Conservation (phyloP, 2,329 filamentous ascomycete species). For the Tolypocladium guangdongense region DNA sequence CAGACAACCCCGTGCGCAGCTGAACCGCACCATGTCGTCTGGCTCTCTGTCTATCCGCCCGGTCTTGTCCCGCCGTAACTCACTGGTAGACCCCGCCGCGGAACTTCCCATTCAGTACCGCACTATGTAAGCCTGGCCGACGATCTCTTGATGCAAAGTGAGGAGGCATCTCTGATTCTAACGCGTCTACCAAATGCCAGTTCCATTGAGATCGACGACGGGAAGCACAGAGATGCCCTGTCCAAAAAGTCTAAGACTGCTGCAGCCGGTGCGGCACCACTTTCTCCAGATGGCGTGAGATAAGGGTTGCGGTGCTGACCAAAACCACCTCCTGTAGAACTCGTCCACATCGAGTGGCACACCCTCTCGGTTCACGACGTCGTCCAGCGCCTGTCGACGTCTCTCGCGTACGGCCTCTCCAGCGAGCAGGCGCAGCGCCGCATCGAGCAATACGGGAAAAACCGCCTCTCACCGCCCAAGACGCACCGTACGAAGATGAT, state of each 20-base stretch:
- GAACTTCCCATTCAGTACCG: slow-evolving; percentile 41
- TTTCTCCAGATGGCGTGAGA: too few relatives aligned
- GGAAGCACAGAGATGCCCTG: slow-evolving; percentile 30
- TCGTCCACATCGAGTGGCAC: slow-evolving; percentile 59
- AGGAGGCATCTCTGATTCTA: too few relatives aligned
- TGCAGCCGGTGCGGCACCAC: too few relatives aligned
- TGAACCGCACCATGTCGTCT: slow-evolving; percentile 15
- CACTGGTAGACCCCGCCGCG: slow-evolving; percentile 13
- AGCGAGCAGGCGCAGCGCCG: slow-evolving; percentile 43
- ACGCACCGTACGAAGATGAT: slow-evolving; percentile 47
- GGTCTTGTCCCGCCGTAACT: slow-evolving; percentile 18
- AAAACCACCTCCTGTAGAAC: too few relatives aligned
- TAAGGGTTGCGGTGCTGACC: too few relatives aligned
- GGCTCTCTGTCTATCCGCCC: slow-evolving; percentile 31
- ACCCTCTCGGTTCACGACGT: slow-evolving; percentile 46
- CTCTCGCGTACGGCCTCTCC: slow-evolving; percentile 47
- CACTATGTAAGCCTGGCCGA: slow-evolving; percentile 42
- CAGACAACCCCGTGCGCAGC: slow-evolving; percentile 6
- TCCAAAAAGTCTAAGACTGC: neutral
- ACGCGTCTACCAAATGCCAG: too few relatives aligned
- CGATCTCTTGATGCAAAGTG: too few relatives aligned
- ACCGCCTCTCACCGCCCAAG: slow-evolving; percentile 54
- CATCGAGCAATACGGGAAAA: slow-evolving; percentile 50
- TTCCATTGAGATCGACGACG: slow-evolving; percentile 46
- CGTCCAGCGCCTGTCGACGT: slow-evolving; percentile 45